A percentile compares a stretch with the other conserved stretches of the same genome.
Conservation (phyloP, 2,329 filamentous ascomycete genomes). For the Septoria linicola region DNA sequence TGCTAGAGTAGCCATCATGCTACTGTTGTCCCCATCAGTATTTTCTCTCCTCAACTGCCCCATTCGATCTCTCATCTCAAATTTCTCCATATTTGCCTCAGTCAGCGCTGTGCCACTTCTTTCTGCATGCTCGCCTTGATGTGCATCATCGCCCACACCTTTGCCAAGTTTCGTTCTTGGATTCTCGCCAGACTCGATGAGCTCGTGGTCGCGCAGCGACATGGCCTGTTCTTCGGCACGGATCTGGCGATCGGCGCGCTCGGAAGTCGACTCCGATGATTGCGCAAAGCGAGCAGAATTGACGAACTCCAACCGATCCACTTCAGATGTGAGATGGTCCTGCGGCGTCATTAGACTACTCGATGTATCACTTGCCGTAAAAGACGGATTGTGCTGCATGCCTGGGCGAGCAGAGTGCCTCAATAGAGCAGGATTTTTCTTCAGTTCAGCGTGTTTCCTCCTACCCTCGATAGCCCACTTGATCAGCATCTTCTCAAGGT, state of each 20-base stretch:
- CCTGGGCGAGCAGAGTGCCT: slow-evolving; percentile 21
- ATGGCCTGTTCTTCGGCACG: slow-evolving; percentile 57
- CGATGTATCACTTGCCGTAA: slow-evolving; percentile 27
- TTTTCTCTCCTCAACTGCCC: slow-evolving; percentile 14
- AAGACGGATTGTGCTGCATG: slow-evolving; percentile 25
- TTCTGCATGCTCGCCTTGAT: slow-evolving; percentile 15
- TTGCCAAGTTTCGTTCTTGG: slow-evolving; percentile 34
- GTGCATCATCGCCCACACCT: slow-evolving; percentile 22
- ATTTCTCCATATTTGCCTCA: slow-evolving; percentile 37
- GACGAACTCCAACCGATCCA: slow-evolving; percentile 39
- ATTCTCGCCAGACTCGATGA: slow-evolving; percentile 50
- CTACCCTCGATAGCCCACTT: slow-evolving; percentile 60
- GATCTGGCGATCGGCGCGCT: slow-evolving; percentile 48
- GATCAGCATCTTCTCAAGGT: slow-evolving; percentile 68
- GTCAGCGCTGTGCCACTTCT: slow-evolving; percentile 25
- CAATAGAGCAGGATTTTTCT: slow-evolving; percentile 20
- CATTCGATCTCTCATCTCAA: slow-evolving; percentile 23
- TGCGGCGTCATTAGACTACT: slow-evolving; percentile 33
- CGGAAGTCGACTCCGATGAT: slow-evolving; percentile 46
- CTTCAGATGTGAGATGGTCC: slow-evolving; percentile 34
- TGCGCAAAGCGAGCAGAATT: slow-evolving; percentile 42
- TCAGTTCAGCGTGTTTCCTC: slow-evolving; percentile 33
- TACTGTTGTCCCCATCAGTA: slow-evolving; percentile 19
- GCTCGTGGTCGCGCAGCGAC: slow-evolving; percentile 54
- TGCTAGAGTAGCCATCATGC: slow-evolving; percentile 22